Evolutionary conservation across 2,329 filamentous ascomycete genomes (phyloP).

Genomic region (Dactylellina drechsleri): DNA sequence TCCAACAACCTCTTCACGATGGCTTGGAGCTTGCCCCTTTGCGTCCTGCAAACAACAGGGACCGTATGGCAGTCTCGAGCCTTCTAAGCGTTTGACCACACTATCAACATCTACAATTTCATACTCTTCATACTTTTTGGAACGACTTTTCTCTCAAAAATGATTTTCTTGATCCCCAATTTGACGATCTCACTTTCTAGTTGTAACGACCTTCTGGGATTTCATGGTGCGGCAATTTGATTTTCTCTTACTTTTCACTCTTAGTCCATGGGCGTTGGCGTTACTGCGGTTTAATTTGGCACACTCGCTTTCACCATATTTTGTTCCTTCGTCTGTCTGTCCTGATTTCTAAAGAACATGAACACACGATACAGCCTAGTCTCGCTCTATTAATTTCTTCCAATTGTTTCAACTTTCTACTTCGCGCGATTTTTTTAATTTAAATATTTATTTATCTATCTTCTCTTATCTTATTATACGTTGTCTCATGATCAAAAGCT

Average conservation of each 20-base stretch:
- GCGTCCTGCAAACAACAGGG: constrained; percentile 14
- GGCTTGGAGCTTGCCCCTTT: neutral
- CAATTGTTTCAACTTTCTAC: neutral
- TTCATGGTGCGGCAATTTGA: constrained; percentile 12
- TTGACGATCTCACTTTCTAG: neutral
- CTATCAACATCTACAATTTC: neutral
- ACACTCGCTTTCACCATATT: neutral
- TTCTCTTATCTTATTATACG: no score
- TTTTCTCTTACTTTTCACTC: neutral
- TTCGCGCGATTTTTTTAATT: neutral
- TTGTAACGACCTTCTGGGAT: neutral
- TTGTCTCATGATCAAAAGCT: neutral
- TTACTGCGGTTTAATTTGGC: no score
- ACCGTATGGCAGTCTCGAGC: constrained; percentile 45
- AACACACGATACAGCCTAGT: no score
- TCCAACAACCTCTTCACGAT: constrained; percentile 5
- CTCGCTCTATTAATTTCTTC: neutral
- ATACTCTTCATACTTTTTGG: neutral
- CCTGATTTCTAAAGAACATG: no score
- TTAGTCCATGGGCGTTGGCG: neutral
- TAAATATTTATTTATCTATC: neutral
- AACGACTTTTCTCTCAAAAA: neutral
- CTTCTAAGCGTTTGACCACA: constrained; percentile 15
- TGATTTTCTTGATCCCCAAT: neutral
- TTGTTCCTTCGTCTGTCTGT: neutral